Evolutionary conservation across 371 early-diverging fungal genomes (phyloP), one percentile per base, ranked within the genome.

Genomic region (Lichtheimia hyalospora): DNA sequence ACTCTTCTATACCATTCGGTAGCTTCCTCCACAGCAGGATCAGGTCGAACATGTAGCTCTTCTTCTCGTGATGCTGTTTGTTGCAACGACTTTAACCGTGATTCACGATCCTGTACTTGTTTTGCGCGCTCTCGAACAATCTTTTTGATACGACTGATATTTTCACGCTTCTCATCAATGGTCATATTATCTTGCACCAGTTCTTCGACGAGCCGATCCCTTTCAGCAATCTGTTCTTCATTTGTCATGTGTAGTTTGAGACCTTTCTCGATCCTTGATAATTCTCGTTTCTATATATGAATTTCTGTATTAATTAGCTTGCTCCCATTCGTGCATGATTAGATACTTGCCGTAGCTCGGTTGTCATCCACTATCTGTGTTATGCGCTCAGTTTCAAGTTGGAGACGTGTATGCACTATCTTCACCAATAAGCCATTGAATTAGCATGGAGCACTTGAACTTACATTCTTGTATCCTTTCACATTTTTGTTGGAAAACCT

Each of bases 141-240:
- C 28, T 41, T 20, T 20, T 52, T 41, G 20, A 51, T 49, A 5
- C 18, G 28, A 18, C n/a, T 28, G 15, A 62, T 41, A 10, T 21
- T 40, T 14, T 62, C 62, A 25, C 51, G 34, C 34, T 49, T 46
- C 4, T 51, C 52, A 52, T 62, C 62, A 42, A 56, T 62, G 14
- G 13, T 39, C 34, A 60, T 52, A 42, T 49, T 60, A 14, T 61
- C 40, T 18, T 61, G 41, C 5, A 57, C 50, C 49, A 57, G 49
- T 8, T 60, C 54, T 46, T 59, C 44, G 46, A 46, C 21, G 5
- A 6, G 51, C 42, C 21, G 50, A 41, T 10, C 57, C 18, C 10
- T 62, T 57, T 28, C 48, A 2, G 40, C 24, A 18, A 52, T 60
- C 24, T 49, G 28, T 8, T 42, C 41, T 5, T 34, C 34, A 8